phyloP scores from a whole-genome alignment of 208 protist genomes.

The Crithidia thermophila region DNA sequence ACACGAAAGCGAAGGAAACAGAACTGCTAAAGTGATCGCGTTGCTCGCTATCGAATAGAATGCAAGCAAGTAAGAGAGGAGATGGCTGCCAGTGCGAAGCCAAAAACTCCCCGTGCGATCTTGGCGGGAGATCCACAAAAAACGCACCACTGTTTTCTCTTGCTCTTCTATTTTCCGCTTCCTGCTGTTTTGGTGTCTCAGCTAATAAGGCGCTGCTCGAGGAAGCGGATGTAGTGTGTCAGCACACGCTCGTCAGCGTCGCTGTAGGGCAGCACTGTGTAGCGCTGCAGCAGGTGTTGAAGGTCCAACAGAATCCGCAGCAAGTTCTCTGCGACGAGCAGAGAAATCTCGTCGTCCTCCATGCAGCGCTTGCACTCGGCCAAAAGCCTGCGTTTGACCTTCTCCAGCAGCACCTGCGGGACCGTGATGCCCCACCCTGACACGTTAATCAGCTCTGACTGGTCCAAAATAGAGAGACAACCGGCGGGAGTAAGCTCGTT shows the following conservation, averaged over 20 bases:
- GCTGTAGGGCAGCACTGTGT: constrained; percentile 39
- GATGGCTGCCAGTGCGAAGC: too few relatives aligned
- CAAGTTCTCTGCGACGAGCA: constrained; percentile 12
- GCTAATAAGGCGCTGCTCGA: constrained; percentile 11
- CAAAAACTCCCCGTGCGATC: too few relatives aligned
- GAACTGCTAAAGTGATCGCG: too few relatives aligned
- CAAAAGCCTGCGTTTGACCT: constrained; percentile 49
- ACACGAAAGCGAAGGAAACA: too few relatives aligned
- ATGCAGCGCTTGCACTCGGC: constrained; percentile 11
- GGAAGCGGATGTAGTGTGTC: constrained; percentile 5
- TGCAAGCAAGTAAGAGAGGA: too few relatives aligned
- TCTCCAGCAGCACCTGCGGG: constrained; percentile 45
- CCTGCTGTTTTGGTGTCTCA: background rate
- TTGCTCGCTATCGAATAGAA: too few relatives aligned
- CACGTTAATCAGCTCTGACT: constrained; percentile 57
- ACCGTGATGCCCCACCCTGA: constrained; percentile 44
- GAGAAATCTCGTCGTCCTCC: constrained; percentile 5
- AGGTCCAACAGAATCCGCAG: constrained; percentile 32
- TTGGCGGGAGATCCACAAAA: too few relatives aligned
- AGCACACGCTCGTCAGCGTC: constrained; percentile 26
- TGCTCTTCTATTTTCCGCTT: too few relatives aligned
- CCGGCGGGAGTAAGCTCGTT: constrained; percentile 35
- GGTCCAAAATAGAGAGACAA: constrained; percentile 54
- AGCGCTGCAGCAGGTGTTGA: constrained; percentile 40
- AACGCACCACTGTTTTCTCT: too few relatives aligned